A percentile compares a stretch with the other conserved stretches of the same genome.
Evolutionary conservation across 352 stramenopile species (phyloP).

Genomic region (Phytophthora cryptogea): DNA sequence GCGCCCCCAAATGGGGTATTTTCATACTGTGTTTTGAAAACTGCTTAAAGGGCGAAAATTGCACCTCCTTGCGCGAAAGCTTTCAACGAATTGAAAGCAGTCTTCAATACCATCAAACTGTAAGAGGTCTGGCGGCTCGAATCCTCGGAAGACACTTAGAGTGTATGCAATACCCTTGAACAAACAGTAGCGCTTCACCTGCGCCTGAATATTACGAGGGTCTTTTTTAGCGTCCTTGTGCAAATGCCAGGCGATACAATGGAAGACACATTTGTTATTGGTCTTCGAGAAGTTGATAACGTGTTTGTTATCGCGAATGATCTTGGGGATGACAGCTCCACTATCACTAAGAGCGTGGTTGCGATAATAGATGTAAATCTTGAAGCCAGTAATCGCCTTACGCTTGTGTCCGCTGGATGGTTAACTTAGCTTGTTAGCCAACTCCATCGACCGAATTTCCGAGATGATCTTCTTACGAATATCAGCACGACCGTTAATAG

Average conservation of each 20-base stretch:
- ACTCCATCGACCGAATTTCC: constrained; percentile 11
- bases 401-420: constrained; percentile 6
- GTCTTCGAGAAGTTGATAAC: constrained; percentile 13
- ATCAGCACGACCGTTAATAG: constrained; percentile 15
- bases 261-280: constrained; percentile 12
- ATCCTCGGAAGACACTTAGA: background rate
- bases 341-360: constrained; percentile 4
- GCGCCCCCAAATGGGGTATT: no score
- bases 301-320: constrained; percentile 3
- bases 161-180: constrained; percentile 7
- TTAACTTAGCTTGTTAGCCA: constrained; percentile 9
- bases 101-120: constrained; percentile 13
- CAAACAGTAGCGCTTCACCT: background rate
- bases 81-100: background rate
- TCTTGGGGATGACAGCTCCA: background rate
- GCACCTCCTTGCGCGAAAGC: no score
- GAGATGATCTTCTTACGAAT: constrained; percentile 15
- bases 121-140: constrained; percentile 10
- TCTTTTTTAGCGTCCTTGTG: no score
- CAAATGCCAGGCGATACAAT: no score
- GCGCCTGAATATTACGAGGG: no score
- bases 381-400: no score
- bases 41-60: no score
- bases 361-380: constrained; percentile 20
- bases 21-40: no score